Evolutionary conservation across 176 grass and related monocot genomes (phyloP), one percentile per base, ranked within the genome.

Genomic region (Paspalum vaginatum): DNA sequence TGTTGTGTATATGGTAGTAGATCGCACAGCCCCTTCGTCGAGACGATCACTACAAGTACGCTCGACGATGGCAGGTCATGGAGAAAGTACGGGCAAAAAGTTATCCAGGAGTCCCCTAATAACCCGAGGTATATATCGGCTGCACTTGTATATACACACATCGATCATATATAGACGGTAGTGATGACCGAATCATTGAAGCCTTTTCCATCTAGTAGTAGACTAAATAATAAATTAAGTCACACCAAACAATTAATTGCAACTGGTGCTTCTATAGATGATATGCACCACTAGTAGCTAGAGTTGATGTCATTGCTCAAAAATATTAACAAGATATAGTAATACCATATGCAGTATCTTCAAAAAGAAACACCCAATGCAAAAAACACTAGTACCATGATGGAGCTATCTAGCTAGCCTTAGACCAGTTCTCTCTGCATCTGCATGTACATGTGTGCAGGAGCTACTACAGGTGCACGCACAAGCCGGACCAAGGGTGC

Each of bases 81-180:
- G 96, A 72, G 96, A 43, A 99, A 99, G 65, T 99, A 99, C 26
- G 96, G 96, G 1, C 92, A 93, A 45, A 99, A 99, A 60, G 13
- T 17, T 10, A 95, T 99, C 24, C 76, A 93, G 4, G 72, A 69
- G 17, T 83, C 88, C 6, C 44, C 56, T 22, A 76, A 92, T 16
- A 74, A 91, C 27, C 84, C 74, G 6, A 98, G 90, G 96, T 94
- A 47, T 49, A 13, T 74, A 24, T 39, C 0, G 10, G 32, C 6
- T 38, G 13, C n/a, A 13, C 38, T 56, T 74, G 2, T 11, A 55
- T 17, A 14, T 24, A 54, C 13, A 1, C 6, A 14, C 7, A 1
- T n/a, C 5, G 15, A 15, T 70, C 11, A 70, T 0, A 58, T 11
- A 58, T 12, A 21, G 7, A 10, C 24, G 4, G 52, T 37, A 51